Evolutionary conservation across 1,139 yeast species (phyloP), one percentile per base, ranked within the genome.

Genomic region (Arxiozyma bovina): DNA sequence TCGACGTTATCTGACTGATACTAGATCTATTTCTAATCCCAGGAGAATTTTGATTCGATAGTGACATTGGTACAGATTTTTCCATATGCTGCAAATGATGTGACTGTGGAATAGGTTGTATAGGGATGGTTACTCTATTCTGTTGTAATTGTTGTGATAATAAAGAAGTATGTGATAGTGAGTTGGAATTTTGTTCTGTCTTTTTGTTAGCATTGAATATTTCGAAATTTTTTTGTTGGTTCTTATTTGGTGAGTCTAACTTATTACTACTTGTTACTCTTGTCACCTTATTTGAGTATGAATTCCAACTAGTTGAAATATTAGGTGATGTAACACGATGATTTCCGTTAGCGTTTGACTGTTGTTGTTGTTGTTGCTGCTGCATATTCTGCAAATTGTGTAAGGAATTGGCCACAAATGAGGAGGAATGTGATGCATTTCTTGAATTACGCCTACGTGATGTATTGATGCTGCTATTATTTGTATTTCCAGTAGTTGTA

Each of bases 81-180:
- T 45, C 41, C 7, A 27, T 30, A 30, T 27, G 23, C 11, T 30
- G 43, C 7, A 15, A 48, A 3, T 34, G 25, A 41, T 20, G 43
- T 38, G 48, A 11, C 12, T 23, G 48, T 9, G 30, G 8, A 40
- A 27, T 22, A n/a, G 51, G 41, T 34, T 50, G 43, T 3, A 44
- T 44, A 15, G 47, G 42, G 5, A 38, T 50, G 7, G 23, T 34
- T 9, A 38, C 48, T 6, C 40, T 45, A 17, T 30, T 27, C 25
- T 57, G 62, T 48, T 66, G 70, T 25, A 67, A 49, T 52, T 68
- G 71, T 51, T 68, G 71, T 1, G 71, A 68, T 42, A 68, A 53
- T 43, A 68, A 54, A 17, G 71, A 67, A 2, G 69, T 67, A 45
- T 62, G 69, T 12, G 67, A 57, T 48, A n/a, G 63, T 57, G 25